Conservation (phyloP, 257 asterid genomes). For the Rubia yunnanensis region DNA sequence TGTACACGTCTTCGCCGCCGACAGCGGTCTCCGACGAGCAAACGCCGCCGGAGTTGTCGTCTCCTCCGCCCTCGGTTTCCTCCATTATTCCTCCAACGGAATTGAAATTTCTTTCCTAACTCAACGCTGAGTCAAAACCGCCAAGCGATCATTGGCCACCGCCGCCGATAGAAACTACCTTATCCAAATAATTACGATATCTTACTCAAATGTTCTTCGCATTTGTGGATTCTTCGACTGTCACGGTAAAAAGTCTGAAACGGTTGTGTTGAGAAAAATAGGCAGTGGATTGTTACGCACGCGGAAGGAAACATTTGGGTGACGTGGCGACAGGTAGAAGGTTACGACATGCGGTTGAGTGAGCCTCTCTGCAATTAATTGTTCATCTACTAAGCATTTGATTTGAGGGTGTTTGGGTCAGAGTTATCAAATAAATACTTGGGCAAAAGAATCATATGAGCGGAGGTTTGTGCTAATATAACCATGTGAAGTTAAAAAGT, state of each 20-base stretch:
- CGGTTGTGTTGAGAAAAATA: not conserved
- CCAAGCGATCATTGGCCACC: slow-evolving; percentile 1
- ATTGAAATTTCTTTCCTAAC: not conserved
- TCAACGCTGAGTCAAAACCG: not conserved
- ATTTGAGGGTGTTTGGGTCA: too few relatives aligned
- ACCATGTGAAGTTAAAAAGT: too few relatives aligned
- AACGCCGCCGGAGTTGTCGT: slow-evolving; percentile 27
- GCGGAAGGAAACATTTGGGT: not conserved
- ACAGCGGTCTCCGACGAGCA: slow-evolving; percentile 46
- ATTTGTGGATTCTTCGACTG: not conserved
- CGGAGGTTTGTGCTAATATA: too few relatives aligned
- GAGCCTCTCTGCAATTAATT: slow-evolving; percentile 4
- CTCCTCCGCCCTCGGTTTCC: slow-evolving; percentile 36
- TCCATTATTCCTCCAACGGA: not conserved
- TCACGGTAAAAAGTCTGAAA: not conserved
- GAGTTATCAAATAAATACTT: too few relatives aligned
- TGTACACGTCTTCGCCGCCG: slow-evolving; percentile 69
- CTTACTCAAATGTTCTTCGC: not conserved
- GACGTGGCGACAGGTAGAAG: slow-evolving; percentile 13
- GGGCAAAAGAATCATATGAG: too few relatives aligned
- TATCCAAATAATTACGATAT: not conserved
- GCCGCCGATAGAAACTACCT: not conserved
- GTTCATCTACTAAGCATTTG: not conserved
- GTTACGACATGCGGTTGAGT: not conserved
- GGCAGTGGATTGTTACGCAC: not conserved